A percentile compares a stretch with the other conserved stretches of the same genome.
These are phyloP conservation scores for Hyphopichia khmerensis DNA, from an alignment of 1,139 yeast species.

Conservation along the genomic window DNA sequence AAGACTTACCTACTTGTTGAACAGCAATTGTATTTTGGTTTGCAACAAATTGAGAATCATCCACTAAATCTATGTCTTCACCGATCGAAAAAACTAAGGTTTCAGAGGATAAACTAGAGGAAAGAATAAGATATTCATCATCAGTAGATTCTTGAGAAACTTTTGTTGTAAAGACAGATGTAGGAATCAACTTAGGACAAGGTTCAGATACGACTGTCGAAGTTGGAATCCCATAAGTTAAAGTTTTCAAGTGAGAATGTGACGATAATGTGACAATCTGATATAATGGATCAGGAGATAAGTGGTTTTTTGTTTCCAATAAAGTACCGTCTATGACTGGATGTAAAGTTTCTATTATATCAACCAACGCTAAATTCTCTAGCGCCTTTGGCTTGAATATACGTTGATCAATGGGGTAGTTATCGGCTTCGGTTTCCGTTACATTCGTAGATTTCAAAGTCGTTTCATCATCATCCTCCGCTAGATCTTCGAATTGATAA, in stretches of 20 bases:
- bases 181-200: constrained; percentile 59
- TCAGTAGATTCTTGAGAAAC: constrained; percentile 38
- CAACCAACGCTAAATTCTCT: constrained; percentile 61
- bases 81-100: constrained; percentile 78
- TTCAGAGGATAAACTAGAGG: constrained; percentile 55
- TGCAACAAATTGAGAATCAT: constrained; percentile 58
- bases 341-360: constrained; percentile 50
- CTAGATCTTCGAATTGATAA: constrained; percentile 78
- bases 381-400: constrained; percentile 29
- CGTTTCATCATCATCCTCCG: constrained; percentile 43
- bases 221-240: constrained; percentile 62
- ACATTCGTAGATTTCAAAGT: constrained; percentile 10
- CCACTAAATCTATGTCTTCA: constrained; percentile 75
- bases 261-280: constrained; percentile 31
- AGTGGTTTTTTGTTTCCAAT: constrained; percentile 30
- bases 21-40: constrained; percentile 66
- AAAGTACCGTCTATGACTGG: constrained; percentile 59
- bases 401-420: not conserved
- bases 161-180: constrained; percentile 61
- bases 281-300: constrained; percentile 35
- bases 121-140: constrained; percentile 66
- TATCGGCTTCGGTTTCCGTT: constrained; percentile 11
- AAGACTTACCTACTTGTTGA: constrained; percentile 62
- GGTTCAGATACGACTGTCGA: constrained; percentile 69
- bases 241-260: constrained; percentile 45